Base-by-base conservation (phyloP, 306 rosid genomes). In the Quercus engelmannii region DNA sequence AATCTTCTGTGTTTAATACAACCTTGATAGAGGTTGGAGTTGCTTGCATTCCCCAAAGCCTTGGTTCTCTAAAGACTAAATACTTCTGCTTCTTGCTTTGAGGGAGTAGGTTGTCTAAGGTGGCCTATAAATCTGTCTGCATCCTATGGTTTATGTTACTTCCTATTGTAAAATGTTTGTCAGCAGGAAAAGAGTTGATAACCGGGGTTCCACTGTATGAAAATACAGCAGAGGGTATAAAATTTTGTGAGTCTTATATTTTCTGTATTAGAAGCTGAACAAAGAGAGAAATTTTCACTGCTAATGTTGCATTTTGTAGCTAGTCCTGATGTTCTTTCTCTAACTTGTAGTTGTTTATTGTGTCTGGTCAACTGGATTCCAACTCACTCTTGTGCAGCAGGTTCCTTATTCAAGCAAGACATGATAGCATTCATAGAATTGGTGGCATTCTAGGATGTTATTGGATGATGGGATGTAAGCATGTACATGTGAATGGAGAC, bases 401-500 rank as follows among this genome's bases (percentile, higher is more conserved):
- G 15, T 17, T 59, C 25, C 30, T 59, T 38, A 38, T 38, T 59
- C 31, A 59, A 59, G 18, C 18, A 4, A 23, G 31, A 23, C 31
- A 21, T 18, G 59, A 19, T 23, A 59, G 30, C 30, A 59, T 23
- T 46, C 33, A 59, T 59, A 23, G 65, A 59, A 59, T 11, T 23
- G 18, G 65, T 57, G 63, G 5, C 17, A n/a, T 57, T 57, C 13
- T 57, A n/a, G 28, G 63, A 57, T 57, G 25, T 57, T 57, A 20
- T 1, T 57, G 54, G 54, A 46, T 46, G 91, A 83, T 94, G 97
- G 97, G 98, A 92, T 84, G 98, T 91, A 84, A 92, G 97, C 89
- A 87, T 92, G 91, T 90, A 91, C 91, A 83, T 79, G 86, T 88
- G 75, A 82, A 75, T 46, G 98, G 98, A 79, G 97, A 94, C 86